These are phyloP conservation scores for Sclerospora graminicola DNA, from an alignment of 352 stramenopile genomes.

Conservation along the genomic window DNA sequence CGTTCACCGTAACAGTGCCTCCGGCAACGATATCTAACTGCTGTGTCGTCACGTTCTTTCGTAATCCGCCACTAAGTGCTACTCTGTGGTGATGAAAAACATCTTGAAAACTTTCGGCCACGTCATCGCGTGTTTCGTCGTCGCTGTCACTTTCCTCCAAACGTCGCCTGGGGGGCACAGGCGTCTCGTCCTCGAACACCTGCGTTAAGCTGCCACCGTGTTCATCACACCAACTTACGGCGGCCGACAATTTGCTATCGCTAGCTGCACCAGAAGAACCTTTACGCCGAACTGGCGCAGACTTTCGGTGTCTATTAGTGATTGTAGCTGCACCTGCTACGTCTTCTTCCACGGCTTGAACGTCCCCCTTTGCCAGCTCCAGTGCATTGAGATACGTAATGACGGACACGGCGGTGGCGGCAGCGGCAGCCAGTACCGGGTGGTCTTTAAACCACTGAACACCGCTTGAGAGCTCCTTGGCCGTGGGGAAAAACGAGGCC, in stretches of 20 bases:
- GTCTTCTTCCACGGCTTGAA: background rate
- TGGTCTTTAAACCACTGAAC: slow-evolving; percentile 84
- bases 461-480: slow-evolving; percentile 73
- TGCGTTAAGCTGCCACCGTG: slow-evolving; percentile 68
- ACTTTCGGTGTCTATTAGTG: background rate
- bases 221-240: slow-evolving; percentile 78
- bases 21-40: slow-evolving; percentile 4
- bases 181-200: slow-evolving; percentile 44
- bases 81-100: slow-evolving; percentile 10
- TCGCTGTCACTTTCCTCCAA: slow-evolving; percentile 24
- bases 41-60: slow-evolving; percentile 26
- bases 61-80: slow-evolving; percentile 4
- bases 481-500: slow-evolving; percentile 77
- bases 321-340: background rate
- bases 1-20: background rate
- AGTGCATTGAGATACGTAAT: slow-evolving; percentile 73
- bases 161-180: background rate
- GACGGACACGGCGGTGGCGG: slow-evolving; percentile 70
- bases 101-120: slow-evolving; percentile 10
- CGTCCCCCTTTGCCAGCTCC: slow-evolving; percentile 15
- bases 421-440: slow-evolving; percentile 63
- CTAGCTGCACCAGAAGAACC: slow-evolving; percentile 11
- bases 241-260: slow-evolving; percentile 38
- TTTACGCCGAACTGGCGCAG: slow-evolving; percentile 3
- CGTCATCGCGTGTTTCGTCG: slow-evolving; percentile 15